These are phyloP conservation scores for Lepraria neglecta DNA, from an alignment of 495 filamentous ascomycete genomes.

Conservation along the genomic window DNA sequence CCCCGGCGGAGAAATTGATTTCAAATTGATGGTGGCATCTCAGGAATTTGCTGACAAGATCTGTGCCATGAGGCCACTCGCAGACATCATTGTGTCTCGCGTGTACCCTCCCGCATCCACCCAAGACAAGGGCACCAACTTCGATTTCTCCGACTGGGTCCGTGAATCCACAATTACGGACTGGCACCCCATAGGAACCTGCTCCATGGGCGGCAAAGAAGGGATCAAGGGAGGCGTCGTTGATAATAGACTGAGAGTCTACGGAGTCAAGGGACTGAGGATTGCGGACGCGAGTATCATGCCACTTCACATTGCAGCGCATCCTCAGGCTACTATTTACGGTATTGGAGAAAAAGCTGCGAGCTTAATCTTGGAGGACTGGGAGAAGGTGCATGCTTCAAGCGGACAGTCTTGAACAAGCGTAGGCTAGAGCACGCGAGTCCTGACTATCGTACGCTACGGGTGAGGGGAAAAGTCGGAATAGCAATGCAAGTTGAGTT, in stretches of 20 bases:
- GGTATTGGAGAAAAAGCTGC: constrained; percentile 50
- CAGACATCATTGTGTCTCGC: constrained; percentile 35
- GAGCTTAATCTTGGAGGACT: constrained; percentile 39
- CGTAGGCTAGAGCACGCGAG: no score
- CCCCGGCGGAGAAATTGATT: constrained; percentile 38
- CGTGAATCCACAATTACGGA: constrained; percentile 36
- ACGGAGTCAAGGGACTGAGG: constrained; percentile 43
- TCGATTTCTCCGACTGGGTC: constrained; percentile 36
- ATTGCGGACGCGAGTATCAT: constrained; percentile 53
- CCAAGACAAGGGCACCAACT: background rate
- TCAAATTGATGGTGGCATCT: constrained; percentile 37
- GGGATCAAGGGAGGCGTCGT: constrained; percentile 40
- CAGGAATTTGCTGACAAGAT: constrained; percentile 42
- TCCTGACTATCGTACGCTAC: no score
- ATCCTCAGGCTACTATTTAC: constrained; percentile 49
- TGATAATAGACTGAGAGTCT: constrained; percentile 41
- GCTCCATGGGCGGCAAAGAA: constrained; percentile 43
- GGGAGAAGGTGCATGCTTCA: constrained; percentile 14
- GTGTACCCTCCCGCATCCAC: constrained; percentile 34
- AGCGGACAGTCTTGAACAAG: no score
- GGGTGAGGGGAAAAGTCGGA: no score
- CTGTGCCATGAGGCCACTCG: constrained; percentile 37
- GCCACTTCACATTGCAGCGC: constrained; percentile 45
- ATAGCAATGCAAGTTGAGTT: no score
- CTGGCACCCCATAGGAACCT: constrained; percentile 50